Percentiles rank a stretch among this genome's conserved stretches.
phyloP scores from a whole-genome alignment of 371 early-diverging fungal species.

The Haplosporangium sp. region DNA sequence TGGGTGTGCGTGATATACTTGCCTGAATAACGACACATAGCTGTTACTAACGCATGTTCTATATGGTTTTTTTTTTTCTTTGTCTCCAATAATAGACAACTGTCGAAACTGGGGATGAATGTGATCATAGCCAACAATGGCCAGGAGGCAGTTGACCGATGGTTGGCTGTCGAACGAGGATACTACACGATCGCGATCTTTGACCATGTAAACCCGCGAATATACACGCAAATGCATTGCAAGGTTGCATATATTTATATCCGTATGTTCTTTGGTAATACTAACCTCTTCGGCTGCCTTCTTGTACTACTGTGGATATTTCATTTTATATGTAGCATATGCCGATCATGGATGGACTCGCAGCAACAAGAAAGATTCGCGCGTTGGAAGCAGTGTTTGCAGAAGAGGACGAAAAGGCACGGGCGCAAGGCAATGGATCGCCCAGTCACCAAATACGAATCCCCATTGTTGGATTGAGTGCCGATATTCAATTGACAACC shows the following conservation, averaged over 20 bases:
- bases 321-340: slow-evolving; percentile 33
- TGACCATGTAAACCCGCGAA: slow-evolving; percentile 56
- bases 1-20: neutral
- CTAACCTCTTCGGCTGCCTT: no score
- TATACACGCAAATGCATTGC: no score
- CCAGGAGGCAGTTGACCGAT: slow-evolving; percentile 42
- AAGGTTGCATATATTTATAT: no score
- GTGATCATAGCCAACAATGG: slow-evolving; percentile 51
- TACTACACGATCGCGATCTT: slow-evolving; percentile 51
- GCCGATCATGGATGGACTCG: slow-evolving; percentile 65
- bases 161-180: slow-evolving; percentile 37
- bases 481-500: slow-evolving; percentile 66
- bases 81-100: slow-evolving; percentile 19
- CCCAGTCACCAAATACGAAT: slow-evolving; percentile 22
- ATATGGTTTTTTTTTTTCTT: neutral
- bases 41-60: no score
- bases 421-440: slow-evolving; percentile 11
- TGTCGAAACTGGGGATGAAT: slow-evolving; percentile 51
- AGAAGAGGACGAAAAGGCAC: slow-evolving; percentile 22
- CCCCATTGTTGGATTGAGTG: slow-evolving; percentile 70
- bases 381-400: slow-evolving; percentile 38
- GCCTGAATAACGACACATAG: no score
- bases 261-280: no score
- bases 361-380: slow-evolving; percentile 65
- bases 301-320: neutral